These are phyloP conservation scores for Boletus sp. DNA, from an alignment of 768 basidiomycete genomes.

Conservation along the genomic window DNA sequence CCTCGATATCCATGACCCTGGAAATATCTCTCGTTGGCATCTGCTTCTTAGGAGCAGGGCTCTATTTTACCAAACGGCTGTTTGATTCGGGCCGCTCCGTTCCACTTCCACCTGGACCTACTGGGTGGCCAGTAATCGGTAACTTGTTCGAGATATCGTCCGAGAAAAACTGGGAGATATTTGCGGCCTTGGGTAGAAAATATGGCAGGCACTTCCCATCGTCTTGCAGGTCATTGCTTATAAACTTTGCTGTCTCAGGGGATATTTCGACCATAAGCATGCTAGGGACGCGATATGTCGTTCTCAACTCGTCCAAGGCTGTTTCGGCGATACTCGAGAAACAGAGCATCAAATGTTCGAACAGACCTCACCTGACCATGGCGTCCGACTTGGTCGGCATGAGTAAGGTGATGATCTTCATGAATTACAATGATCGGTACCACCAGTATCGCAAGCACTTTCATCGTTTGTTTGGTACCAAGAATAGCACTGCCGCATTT, in stretches of 20 bases:
- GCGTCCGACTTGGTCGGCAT: constrained; percentile 20
- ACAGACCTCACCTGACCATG: constrained; percentile 20
- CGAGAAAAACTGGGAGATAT: constrained; percentile 50
- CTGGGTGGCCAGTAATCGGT: constrained; percentile 44
- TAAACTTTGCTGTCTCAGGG: constrained; percentile 20
- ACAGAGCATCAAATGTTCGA: constrained; percentile 52
- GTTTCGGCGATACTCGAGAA: constrained; percentile 52
- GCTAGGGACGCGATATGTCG: constrained; percentile 46
- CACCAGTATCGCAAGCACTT: constrained; percentile 15
- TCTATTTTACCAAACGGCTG: constrained; percentile 4
- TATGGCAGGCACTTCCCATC: constrained; percentile 40
- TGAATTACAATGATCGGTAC: constrained; percentile 3
- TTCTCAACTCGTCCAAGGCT: constrained; percentile 48
- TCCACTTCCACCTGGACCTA: constrained; percentile 22
- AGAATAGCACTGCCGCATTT: constrained; percentile 5
- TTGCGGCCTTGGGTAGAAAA: constrained; percentile 49
- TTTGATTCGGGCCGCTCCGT: neutral
- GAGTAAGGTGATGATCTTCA: constrained; percentile 4
- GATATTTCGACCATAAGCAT: constrained; percentile 23
- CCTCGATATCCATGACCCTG: neutral
- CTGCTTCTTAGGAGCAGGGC: constrained; percentile 18
- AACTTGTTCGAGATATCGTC: constrained; percentile 54
- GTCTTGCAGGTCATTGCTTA: neutral
- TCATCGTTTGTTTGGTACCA: constrained; percentile 11
- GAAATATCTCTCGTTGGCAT: neutral